These are phyloP conservation scores for Kazachstania psychrophila DNA, from an alignment of 805 yeast species.

Conservation along the genomic window DNA sequence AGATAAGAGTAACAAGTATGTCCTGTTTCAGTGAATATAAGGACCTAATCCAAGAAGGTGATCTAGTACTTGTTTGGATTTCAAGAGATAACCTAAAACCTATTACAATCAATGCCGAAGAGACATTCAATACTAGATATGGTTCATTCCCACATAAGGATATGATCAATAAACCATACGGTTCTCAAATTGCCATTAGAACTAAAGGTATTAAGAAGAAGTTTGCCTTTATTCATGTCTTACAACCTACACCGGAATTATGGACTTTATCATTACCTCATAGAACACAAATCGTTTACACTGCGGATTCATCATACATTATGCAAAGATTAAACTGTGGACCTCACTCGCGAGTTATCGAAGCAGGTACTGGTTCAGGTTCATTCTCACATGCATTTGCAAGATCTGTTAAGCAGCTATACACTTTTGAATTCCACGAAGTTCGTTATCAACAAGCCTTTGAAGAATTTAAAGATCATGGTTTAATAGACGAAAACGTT, in stretches of 20 bases:
- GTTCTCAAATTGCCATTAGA: slow-evolving; percentile 70
- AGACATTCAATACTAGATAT: slow-evolving; percentile 68
- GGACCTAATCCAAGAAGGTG: slow-evolving; percentile 71
- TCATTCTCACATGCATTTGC: slow-evolving; percentile 90
- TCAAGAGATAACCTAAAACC: slow-evolving; percentile 77
- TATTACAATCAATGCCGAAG: slow-evolving; percentile 48
- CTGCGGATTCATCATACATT: slow-evolving; percentile 89
- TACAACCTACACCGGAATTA: slow-evolving; percentile 89
- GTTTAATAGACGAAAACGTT: slow-evolving; percentile 43
- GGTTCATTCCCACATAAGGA: slow-evolving; percentile 80
- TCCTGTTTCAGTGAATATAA: slow-evolving; percentile 46
- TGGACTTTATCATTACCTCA: slow-evolving; percentile 97
- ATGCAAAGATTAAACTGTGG: slow-evolving; percentile 69
- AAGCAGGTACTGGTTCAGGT: slow-evolving; percentile 98
- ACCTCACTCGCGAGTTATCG: slow-evolving; percentile 73
- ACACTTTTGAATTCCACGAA: slow-evolving; percentile 86
- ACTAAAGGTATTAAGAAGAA: slow-evolving; percentile 41
- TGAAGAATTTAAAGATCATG: slow-evolving; percentile 67
- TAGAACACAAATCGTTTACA: slow-evolving; percentile 93
- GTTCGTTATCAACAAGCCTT: slow-evolving; percentile 73
- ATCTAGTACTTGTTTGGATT: slow-evolving; percentile 77
- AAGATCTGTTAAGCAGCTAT: slow-evolving; percentile 70
- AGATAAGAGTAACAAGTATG: too few relatives aligned
- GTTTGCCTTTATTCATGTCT: slow-evolving; percentile 74
- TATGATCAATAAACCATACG: slow-evolving; percentile 76